Percentiles rank a stretch among this genome's conserved stretches.
phyloP scores from a whole-genome alignment of 2,329 filamentous ascomycete species.

The Fusarium verticillioides region DNA sequence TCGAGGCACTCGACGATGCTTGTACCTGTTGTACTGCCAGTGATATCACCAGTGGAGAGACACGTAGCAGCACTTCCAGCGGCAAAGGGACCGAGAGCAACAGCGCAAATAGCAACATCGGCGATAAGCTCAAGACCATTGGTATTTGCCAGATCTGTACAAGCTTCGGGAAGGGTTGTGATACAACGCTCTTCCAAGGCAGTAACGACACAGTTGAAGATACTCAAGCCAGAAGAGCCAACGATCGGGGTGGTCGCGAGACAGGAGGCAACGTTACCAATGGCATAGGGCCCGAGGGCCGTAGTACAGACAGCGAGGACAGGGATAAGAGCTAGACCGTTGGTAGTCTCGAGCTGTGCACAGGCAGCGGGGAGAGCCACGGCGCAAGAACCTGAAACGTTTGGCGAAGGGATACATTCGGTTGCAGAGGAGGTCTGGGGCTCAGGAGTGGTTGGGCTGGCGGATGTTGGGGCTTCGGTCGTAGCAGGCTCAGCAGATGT shows the following conservation, averaged over 20 bases:
- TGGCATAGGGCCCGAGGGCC: not conserved
- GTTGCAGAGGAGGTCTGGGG: not conserved
- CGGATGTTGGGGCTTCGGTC: not conserved
- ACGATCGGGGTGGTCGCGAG: not conserved
- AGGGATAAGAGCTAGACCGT: not conserved
- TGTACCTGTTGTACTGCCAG: not conserved
- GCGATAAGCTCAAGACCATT: constrained; percentile 3
- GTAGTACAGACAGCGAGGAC: not conserved
- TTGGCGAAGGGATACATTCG: not conserved
- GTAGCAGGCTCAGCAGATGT: not conserved
- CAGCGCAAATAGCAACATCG: not conserved
- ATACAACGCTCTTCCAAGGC: not conserved
- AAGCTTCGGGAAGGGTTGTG: not conserved
- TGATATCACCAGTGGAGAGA: not conserved
- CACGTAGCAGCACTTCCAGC: constrained; percentile 2
- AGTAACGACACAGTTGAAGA: not conserved
- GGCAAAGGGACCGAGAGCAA: not conserved
- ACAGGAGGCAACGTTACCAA: not conserved
- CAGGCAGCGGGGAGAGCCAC: not conserved
- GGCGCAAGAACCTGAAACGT: not conserved
- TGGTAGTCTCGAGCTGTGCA: not conserved
- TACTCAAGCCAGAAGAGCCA: not conserved
- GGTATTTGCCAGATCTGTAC: not conserved
- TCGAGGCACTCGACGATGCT: constrained; percentile 1
- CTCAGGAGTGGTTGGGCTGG: not conserved